phyloP scores from a whole-genome alignment of 2,329 filamentous ascomycete genomes.

The Bisporella sp. region DNA sequence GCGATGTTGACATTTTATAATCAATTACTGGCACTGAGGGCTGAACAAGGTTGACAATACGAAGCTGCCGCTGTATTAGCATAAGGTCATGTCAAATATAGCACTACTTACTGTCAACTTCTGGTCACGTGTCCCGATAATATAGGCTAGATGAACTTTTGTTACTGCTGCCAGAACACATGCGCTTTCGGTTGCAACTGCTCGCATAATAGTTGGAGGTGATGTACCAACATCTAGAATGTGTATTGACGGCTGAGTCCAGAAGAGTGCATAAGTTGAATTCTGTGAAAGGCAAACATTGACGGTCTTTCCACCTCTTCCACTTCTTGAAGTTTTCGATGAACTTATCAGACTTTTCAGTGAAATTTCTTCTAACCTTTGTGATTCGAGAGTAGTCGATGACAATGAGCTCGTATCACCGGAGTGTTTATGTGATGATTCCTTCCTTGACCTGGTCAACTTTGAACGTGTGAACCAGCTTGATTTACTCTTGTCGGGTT shows the following conservation, averaged over 20 bases:
- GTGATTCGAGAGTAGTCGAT: conserved; percentile 27
- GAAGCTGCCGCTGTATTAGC: conserved; percentile 23
- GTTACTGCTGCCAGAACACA: conserved; percentile 33
- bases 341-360: conserved; percentile 25
- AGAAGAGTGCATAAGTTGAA: conserved; percentile 32
- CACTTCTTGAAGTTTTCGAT: conserved; percentile 23
- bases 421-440: conserved; percentile 17
- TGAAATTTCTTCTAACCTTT: conserved; percentile 33
- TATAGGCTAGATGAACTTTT: conserved; percentile 31
- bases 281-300: conserved; percentile 32
- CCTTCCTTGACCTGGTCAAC: conserved; percentile 22
- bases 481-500: conserved; percentile 22
- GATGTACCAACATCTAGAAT: conserved; percentile 33
- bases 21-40: conserved; percentile 27
- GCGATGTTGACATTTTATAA: conserved; percentile 32
- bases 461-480: conserved; percentile 24
- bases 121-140: conserved; percentile 34
- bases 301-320: conserved; percentile 30
- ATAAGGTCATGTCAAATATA: neutral
- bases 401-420: conserved; percentile 32
- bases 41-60: conserved; percentile 31
- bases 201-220: conserved; percentile 28
- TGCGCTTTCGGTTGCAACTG: conserved; percentile 31
- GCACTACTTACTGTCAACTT: conserved; percentile 30
- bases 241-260: conserved; percentile 32